These are phyloP conservation scores for Castanospermum australe DNA, from an alignment of 306 rosid species.

Conservation along the genomic window DNA sequence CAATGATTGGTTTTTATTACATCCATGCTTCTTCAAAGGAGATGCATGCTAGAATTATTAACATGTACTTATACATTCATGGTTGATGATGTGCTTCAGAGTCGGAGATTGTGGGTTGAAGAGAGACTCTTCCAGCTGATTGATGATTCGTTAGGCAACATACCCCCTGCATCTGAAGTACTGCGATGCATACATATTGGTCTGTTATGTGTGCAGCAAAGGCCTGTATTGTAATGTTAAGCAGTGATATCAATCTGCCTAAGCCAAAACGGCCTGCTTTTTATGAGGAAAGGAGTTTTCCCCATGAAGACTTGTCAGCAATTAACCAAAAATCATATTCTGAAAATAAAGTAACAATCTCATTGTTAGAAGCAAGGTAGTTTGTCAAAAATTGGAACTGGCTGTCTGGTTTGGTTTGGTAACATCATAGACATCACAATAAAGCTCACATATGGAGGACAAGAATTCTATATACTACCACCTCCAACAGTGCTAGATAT, in stretches of 20 bases:
- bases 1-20: background rate
- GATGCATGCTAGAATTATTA: background rate
- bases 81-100: background rate
- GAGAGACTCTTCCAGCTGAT: background rate
- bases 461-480: no score
- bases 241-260: background rate
- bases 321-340: background rate
- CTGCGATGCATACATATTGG: background rate
- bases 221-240: background rate
- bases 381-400: background rate
- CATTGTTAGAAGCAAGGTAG: background rate
- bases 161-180: background rate
- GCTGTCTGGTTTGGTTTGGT: background rate
- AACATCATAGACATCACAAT: background rate
- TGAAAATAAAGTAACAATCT: background rate
- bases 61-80: background rate
- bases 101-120: conserved; percentile 4
- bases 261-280: background rate
- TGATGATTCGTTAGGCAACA: background rate
- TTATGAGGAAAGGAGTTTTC: background rate
- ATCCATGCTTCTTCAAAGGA: background rate
- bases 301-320: background rate
- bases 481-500: no score
- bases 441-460: background rate
- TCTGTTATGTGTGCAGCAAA: background rate